Base-by-base conservation (phyloP, 2,329 filamentous ascomycete genomes). In the Thyridium curvatum region DNA sequence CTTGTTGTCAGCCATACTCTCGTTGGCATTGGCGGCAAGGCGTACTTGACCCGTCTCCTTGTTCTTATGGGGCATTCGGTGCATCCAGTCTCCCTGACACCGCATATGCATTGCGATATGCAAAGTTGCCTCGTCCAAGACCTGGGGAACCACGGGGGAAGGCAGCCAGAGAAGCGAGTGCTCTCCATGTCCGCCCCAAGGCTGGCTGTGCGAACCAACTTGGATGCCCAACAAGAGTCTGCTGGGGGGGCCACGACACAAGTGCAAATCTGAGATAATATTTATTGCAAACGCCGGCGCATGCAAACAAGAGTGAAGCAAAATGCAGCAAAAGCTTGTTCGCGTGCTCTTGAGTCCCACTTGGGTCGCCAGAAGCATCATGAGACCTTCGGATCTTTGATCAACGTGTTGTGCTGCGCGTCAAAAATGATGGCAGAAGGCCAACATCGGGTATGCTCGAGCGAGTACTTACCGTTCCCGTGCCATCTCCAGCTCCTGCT, bases 121-220 rank as follows among this genome's bases (percentile, higher is more conserved):
- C 44, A 45, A 45, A 39, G 40, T 35, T 40, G 42, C 40, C 46
- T 42, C 38, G 41, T 34, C 41, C 37, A 16, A 34, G 32, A 26
- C 42, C 36, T 41, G 45, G 43, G 45, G 41, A 44, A 48, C 41
- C 38, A 40, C 42, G 44, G 40, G 44, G 40, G 40, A 36, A 30
- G 33, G 33, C 21, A 29, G 12, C 12, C 34, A 12, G 21, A 26
- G 21, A 10, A 6, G 21, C 21, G 6, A 26, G 21, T 26, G 21
- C 21, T 10, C 21, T 26, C 21, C 6, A 26, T 10, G 21, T 26
- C 21, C 21, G 21, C 21, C 21, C 21, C 10, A 10, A 26, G 21
- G 21, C 21, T 6, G 21, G 10, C 18, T 15, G n/a, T 9, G 32
- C 12, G 15, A 33, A 9, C 32, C 32, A 33, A 33, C 14, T 33